phyloP scores from a whole-genome alignment of 768 basidiomycete species.

The Tulasnella sp. region DNA sequence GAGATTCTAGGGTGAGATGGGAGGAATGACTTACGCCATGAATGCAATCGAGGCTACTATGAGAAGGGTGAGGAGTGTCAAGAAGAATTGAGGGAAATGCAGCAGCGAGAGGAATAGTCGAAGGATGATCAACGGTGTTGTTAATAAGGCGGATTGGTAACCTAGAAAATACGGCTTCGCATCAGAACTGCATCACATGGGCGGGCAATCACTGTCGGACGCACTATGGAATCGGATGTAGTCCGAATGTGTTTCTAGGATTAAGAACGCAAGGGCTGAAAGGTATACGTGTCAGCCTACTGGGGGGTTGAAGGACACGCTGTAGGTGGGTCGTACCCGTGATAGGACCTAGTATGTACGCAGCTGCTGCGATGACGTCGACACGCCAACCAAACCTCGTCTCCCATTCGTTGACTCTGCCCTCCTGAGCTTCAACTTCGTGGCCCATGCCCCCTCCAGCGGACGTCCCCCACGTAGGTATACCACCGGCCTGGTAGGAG shows the following conservation, averaged over 20 bases:
- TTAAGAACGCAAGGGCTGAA: slow-evolving; percentile 48
- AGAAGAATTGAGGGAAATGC: slow-evolving; percentile 41
- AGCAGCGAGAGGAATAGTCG: slow-evolving; percentile 44
- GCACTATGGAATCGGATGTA: slow-evolving; percentile 67
- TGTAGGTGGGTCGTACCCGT: slow-evolving; percentile 55
- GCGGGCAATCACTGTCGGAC: slow-evolving; percentile 21
- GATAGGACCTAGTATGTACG: slow-evolving; percentile 57
- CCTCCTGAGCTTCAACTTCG: slow-evolving; percentile 29
- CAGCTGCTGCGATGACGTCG: slow-evolving; percentile 49
- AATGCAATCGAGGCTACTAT: slow-evolving; percentile 34
- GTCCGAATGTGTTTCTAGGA: slow-evolving; percentile 67
- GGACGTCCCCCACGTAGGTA: slow-evolving; percentile 43
- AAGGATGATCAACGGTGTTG: slow-evolving; percentile 46
- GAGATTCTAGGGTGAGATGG: neutral
- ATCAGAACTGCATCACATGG: neutral
- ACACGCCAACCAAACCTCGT: slow-evolving; percentile 54
- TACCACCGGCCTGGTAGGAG: slow-evolving; percentile 61
- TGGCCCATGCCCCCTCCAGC: slow-evolving; percentile 21
- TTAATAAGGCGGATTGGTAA: slow-evolving; percentile 64
- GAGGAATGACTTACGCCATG: slow-evolving; percentile 41
- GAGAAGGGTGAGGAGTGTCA: slow-evolving; percentile 36
- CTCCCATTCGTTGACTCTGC: slow-evolving; percentile 50
- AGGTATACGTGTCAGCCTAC: neutral
- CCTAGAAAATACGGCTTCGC: slow-evolving; percentile 40
- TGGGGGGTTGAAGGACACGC: neutral